phyloP scores from a whole-genome alignment of 495 filamentous ascomycete species.

The Trichoderma orchidacearum region DNA sequence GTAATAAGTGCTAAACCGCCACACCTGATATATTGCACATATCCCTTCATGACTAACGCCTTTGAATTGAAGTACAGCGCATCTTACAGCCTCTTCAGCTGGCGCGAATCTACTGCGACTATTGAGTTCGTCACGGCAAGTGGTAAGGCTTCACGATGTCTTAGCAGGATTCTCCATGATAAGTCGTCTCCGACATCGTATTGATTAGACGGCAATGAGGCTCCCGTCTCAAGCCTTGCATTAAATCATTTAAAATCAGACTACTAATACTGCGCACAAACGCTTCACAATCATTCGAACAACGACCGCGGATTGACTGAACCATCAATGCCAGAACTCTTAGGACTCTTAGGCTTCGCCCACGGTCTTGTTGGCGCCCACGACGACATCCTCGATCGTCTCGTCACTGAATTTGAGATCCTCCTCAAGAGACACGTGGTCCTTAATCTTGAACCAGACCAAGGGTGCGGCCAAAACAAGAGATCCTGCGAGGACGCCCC shows the following conservation, averaged over 20 bases:
- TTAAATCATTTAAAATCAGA: slow-evolving; percentile 1
- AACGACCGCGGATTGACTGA: too few species aligned
- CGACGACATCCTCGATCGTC: slow-evolving; percentile 50
- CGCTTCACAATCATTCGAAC: neutral
- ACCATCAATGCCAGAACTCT: too few species aligned
- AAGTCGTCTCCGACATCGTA: neutral
- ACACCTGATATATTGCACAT: too few species aligned
- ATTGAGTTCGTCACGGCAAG: too few species aligned
- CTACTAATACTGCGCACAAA: neutral
- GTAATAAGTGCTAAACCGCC: too few species aligned
- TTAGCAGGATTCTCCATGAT: neutral
- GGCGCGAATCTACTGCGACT: too few species aligned
- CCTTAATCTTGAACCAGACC: slow-evolving; percentile 65
- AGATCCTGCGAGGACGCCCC: slow-evolving; percentile 57
- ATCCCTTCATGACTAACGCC: too few species aligned
- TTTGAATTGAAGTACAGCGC: too few species aligned
- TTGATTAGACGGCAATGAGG: neutral
- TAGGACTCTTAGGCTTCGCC: neutral
- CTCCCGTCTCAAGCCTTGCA: neutral
- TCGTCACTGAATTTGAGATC: slow-evolving; percentile 78
- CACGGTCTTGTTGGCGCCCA: neutral
- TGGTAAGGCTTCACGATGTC: too few species aligned
- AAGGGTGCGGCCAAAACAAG: slow-evolving; percentile 67
- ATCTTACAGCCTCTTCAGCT: too few species aligned
- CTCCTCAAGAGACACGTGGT: slow-evolving; percentile 55